These are phyloP conservation scores for Xerocomus spinulosus DNA, from an alignment of 768 basidiomycete species.

Conservation along the genomic window DNA sequence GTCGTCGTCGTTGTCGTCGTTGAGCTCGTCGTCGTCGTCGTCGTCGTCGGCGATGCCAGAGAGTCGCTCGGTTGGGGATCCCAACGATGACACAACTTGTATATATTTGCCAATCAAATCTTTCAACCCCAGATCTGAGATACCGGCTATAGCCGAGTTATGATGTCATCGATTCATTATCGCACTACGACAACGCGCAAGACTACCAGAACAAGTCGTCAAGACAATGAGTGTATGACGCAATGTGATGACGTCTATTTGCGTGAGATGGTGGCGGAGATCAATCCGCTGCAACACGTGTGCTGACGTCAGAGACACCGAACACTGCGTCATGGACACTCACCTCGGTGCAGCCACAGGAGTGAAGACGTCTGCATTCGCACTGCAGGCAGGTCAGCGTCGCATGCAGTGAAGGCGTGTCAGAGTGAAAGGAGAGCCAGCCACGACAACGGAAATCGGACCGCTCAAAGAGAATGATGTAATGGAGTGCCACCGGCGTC, in stretches of 20 bases:
- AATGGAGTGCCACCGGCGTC: slow-evolving; percentile 27
- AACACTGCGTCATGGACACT: slow-evolving; percentile 29
- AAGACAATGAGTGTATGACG: slow-evolving; percentile 33
- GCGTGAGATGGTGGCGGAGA: slow-evolving; percentile 54
- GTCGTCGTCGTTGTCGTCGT: not conserved
- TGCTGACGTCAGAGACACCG: slow-evolving; percentile 25
- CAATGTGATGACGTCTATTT: slow-evolving; percentile 31
- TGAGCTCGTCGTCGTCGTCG: slow-evolving; percentile 2
- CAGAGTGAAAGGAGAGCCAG: too few species aligned
- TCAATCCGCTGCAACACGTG: slow-evolving; percentile 45
- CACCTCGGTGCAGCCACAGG: slow-evolving; percentile 85
- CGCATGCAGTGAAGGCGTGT: slow-evolving; percentile 10
- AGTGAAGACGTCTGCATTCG: slow-evolving; percentile 80
- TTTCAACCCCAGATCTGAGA: slow-evolving; percentile 33
- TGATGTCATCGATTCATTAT: slow-evolving; percentile 28
- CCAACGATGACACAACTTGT: slow-evolving; percentile 35
- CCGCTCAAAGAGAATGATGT: slow-evolving; percentile 17
- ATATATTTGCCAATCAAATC: slow-evolving; percentile 34
- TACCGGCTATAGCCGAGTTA: slow-evolving; percentile 25
- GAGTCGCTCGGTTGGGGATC: slow-evolving; percentile 25
- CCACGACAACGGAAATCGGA: slow-evolving; percentile 14
- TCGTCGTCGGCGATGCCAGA: slow-evolving; percentile 15
- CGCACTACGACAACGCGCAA: not conserved
- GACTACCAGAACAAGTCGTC: slow-evolving; percentile 21
- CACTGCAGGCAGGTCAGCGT: slow-evolving; percentile 38